Evolutionary conservation across 495 filamentous ascomycete species (phyloP).

Genomic region (Hypomontagnella submonticulosa): DNA sequence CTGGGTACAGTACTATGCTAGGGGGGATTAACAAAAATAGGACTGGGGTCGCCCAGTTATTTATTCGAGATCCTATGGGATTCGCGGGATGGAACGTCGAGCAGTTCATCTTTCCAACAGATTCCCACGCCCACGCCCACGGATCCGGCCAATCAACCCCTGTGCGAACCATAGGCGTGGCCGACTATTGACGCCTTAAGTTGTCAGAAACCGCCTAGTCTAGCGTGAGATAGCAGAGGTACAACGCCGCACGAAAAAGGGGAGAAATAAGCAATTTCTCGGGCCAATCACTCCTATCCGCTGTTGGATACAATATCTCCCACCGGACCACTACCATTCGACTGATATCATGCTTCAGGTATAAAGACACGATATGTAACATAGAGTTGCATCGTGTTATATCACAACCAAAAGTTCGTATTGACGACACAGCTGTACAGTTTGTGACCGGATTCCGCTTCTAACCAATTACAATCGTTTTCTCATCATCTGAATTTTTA

Average conservation of each 20-base stretch:
- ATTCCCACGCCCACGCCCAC: background rate
- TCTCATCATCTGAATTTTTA: no score
- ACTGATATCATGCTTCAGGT: background rate
- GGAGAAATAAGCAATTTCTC: background rate
- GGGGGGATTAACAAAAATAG: slow-evolving; percentile 3
- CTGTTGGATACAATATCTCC: slow-evolving; percentile 6
- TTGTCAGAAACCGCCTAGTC: slow-evolving; percentile 9
- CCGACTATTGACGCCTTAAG: slow-evolving; percentile 12
- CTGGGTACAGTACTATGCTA: background rate
- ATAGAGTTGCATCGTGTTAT: background rate
- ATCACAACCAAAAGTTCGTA: no score
- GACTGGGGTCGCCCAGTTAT: background rate
- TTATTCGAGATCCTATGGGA: background rate
- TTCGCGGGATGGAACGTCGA: background rate
- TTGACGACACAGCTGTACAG: no score
- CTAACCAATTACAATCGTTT: no score
- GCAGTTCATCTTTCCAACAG: no score
- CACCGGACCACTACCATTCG: slow-evolving; percentile 22
- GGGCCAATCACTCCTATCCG: slow-evolving; percentile 3
- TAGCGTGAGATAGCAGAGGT: slow-evolving; percentile 7
- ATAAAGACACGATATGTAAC: no score
- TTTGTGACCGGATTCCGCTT: no score
- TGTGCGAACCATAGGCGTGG: background rate
- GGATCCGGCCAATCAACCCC: slow-evolving; percentile 14
- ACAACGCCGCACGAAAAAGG: background rate